Evolutionary conservation across 257 asterid species (phyloP).

Genomic region (Verbascum thapsus): DNA sequence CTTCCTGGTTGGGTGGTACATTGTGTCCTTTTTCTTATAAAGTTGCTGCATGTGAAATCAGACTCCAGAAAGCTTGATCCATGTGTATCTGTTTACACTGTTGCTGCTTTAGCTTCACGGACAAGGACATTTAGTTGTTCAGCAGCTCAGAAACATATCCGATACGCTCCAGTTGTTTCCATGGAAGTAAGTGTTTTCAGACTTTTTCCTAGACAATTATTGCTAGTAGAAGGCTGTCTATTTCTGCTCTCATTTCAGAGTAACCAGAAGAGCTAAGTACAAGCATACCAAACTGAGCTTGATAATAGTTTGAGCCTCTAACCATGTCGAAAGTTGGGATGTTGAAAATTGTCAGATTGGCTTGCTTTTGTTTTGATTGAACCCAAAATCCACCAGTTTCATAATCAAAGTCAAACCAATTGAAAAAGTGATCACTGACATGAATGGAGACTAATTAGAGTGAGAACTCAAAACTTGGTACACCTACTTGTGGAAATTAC

Average conservation of each 20-base stretch:
- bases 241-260: conserved; percentile 14
- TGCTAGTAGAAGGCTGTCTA: conserved; percentile 23
- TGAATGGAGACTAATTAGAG: conserved; percentile 19
- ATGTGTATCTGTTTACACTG: conserved; percentile 39
- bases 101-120: conserved; percentile 56
- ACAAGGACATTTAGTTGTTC: conserved; percentile 76
- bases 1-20: conserved; percentile 56
- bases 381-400: conserved; percentile 7
- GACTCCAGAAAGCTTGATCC: conserved; percentile 44
- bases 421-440: background rate
- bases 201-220: conserved; percentile 9
- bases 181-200: conserved; percentile 50
- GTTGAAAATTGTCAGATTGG: conserved; percentile 13
- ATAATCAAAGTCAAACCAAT: conserved; percentile 12
- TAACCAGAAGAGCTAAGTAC: conserved; percentile 15
- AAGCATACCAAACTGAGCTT: conserved; percentile 16
- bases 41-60: conserved; percentile 44
- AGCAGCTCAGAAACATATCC: conserved; percentile 67
- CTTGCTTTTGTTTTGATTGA: conserved; percentile 18
- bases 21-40: conserved; percentile 40
- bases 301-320: conserved; percentile 19
- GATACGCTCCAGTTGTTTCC: conserved; percentile 74
- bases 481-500: background rate
- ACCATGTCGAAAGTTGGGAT: conserved; percentile 10
- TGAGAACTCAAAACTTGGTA: conserved; percentile 15